Evolutionary conservation across 345 rosid genomes (phyloP).

Genomic region (Eucalyptus caleyi): DNA sequence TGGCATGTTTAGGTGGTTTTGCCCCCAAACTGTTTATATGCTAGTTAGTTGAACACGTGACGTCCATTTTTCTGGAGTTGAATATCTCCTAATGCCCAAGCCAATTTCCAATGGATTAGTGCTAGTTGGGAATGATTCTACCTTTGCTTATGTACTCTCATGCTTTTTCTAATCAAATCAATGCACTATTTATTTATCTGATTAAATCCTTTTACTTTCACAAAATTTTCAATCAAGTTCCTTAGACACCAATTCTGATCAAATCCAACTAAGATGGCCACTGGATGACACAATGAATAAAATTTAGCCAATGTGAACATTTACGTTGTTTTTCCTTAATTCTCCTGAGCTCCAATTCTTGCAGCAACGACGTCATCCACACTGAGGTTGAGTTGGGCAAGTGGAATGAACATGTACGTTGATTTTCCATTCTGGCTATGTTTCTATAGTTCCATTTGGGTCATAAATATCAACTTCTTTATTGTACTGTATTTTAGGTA

Average conservation of each 20-base stretch:
- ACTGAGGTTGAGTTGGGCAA: not conserved
- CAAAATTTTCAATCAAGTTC: not conserved
- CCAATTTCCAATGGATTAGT: not conserved
- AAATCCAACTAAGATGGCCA: not conserved
- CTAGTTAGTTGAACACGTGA: not conserved
- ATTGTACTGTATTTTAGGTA: not conserved
- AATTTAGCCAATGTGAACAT: not conserved
- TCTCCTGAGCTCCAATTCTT: not conserved
- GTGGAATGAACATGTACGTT: not conserved
- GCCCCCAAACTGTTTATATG: not conserved
- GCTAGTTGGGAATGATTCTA: too few species aligned
- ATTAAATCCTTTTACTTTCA: not conserved
- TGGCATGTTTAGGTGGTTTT: not conserved
- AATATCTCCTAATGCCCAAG: not conserved
- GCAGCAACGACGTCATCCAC: not conserved
- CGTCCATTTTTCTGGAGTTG: not conserved
- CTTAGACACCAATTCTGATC: not conserved
- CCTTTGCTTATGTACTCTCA: not conserved
- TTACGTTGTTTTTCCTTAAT: not conserved
- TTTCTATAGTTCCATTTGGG: not conserved
- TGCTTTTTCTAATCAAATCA: not conserved
- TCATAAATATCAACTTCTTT: not conserved
- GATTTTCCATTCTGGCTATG: too few species aligned
- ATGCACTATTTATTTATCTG: not conserved
- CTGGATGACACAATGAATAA: not conserved